Evolutionary conservation across 495 filamentous ascomycete species (phyloP), one percentile per base, ranked within the genome.

Genomic region (Delitschia confertaspora): DNA sequence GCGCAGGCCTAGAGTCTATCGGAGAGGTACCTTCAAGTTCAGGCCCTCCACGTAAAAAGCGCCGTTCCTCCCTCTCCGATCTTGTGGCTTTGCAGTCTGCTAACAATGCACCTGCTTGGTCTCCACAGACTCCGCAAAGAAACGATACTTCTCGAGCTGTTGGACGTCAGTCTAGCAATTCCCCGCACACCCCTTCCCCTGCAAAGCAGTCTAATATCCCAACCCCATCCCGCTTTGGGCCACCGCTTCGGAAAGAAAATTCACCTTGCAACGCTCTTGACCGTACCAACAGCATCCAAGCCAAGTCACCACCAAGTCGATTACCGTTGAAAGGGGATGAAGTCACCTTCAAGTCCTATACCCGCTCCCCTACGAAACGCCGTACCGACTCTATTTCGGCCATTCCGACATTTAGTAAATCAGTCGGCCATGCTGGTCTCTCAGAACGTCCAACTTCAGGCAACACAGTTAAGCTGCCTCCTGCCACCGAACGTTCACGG

Each of bases 41-140:
- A 22, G 75, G 69, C 42, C 55, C 67, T 24, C 45, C 71, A 58
- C 72, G 79, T 53, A 85, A 81, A 65, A 95, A 93, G 65, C 72
- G 91, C 47, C 79, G 91, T 52, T 94, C 88, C 62, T 95, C 89
- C 17, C 64, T 98, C 17, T 93, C 87, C 11, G 91, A 98, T 57
- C 67, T 98, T 20, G 83, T 84, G 56, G 69, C 68, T 18, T 56
- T 56, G 43, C 53, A 56, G 38, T 25, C 24, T 45, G 38, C 47
- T 49, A 42, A 57, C 32, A 19, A 52, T 42, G 31, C 49, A 0
- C 53, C 53, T 34, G 46, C 49, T 22, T 53, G 48, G 53, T 53
- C 53, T 45, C 49, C 53, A 47, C 53, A 57, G 45, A 57, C 53
- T 39, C 53, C 53, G 25, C 53, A 41, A 32, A 38, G 38, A 11